Base-by-base conservation (phyloP, 371 early-diverging fungal genomes). In the Capillidium rhysosporum region DNA sequence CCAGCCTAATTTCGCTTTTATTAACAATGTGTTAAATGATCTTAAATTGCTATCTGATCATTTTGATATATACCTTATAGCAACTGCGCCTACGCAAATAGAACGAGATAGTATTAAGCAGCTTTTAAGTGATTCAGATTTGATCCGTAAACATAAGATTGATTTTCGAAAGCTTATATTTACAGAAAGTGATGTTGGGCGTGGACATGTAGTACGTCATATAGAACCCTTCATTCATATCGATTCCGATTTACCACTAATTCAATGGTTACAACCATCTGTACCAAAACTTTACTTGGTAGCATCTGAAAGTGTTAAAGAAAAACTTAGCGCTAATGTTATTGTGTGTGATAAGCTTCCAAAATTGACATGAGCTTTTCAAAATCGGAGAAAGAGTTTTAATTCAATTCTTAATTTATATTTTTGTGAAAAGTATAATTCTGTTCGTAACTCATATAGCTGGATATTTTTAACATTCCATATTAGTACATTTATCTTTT, bases 151-250 rank as follows among this genome's bases (percentile, higher is more conserved):
- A 9, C 68, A 69, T 28, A 49, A 68, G 30, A 57, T 68, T 40
- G 77, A 76, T 47, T 58, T 63, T 9, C 65, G 73, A 10, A 63
- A 69, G 34, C 56, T 77, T 26, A 48, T 77, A 24, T 69, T 73
- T 57, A 73, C 74, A 61, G 66, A 66, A 48, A 71, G 72, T 0
- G 69, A 67, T 41, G 65, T 70, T 41, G 77, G 75, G 0, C 65
- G 69, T 25, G 57, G 65, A n/a, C 75, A 77, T 63, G 63, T 77
- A 9, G 71, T 77, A 18, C 64, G 73, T 16, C 75, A 73, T 63
- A 59, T 76, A 25, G 69, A 67, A 57, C 70, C 75, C 23, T 57
- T 58, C 20, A 44, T 65, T 14, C 67, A 69, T 47, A 58, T 66
- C 30, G 69, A 69, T 26, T 60, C 61, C n/a, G 54, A 39, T 10